A percentile compares a stretch with the other conserved stretches of the same genome.
Evolutionary conservation across 2,329 filamentous ascomycete genomes (phyloP).

Genomic region (Hypoxylon rubiginosum): DNA sequence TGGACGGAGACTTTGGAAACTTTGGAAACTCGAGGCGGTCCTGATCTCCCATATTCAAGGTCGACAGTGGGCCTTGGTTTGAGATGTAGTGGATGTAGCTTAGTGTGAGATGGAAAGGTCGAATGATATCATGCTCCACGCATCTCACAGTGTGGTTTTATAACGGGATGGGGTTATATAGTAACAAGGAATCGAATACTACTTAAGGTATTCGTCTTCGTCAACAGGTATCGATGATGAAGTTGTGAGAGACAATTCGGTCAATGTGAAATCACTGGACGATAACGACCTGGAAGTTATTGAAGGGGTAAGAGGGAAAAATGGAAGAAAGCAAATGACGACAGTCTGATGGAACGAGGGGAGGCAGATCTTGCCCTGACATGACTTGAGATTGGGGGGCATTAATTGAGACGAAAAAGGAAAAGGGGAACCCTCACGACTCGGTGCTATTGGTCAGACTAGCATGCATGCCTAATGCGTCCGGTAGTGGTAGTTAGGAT

Average conservation of each 20-base stretch:
- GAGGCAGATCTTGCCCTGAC: conserved; percentile 24
- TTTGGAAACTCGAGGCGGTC: conserved; percentile 9
- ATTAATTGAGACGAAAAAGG: conserved; percentile 42
- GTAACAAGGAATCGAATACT: background rate
- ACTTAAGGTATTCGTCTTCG: background rate
- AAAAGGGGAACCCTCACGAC: conserved; percentile 25
- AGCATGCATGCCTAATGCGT: background rate
- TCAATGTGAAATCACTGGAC: background rate
- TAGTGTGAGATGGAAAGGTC: conserved; percentile 18
- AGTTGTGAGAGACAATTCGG: conserved; percentile 1
- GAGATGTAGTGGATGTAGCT: conserved; percentile 9
- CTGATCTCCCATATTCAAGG: conserved; percentile 26
- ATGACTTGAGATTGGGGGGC: conserved; percentile 1
- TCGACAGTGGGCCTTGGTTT: conserved; percentile 27
- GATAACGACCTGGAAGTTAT: background rate
- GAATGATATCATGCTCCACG: conserved; percentile 23
- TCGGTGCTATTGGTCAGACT: conserved; percentile 31
- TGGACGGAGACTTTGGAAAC: background rate
- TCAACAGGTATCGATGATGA: conserved; percentile 2
- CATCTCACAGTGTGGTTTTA: conserved; percentile 4
- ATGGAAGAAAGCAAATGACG: conserved; percentile 37
- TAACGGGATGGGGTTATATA: background rate
- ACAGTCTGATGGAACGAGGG: conserved; percentile 36
- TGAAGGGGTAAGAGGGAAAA: conserved; percentile 6
- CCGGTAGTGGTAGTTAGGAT: conserved; percentile 9